Base-by-base conservation (phyloP, 257 asterid species). In the Petunia axillaris region DNA sequence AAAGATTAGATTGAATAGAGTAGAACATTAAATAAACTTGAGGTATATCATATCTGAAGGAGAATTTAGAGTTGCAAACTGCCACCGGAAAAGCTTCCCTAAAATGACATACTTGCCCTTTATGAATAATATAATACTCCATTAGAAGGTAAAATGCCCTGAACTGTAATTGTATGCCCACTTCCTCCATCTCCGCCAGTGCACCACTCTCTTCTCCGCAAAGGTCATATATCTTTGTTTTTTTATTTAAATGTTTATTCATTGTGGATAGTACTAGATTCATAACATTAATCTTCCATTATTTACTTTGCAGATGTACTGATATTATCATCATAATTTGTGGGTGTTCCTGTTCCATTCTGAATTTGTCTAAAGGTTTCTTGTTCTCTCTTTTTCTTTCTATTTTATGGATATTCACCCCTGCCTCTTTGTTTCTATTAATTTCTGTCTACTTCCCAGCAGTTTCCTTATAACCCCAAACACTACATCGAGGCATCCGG, bases 61-160 rank as follows among this genome's bases (percentile, higher is more conserved):
- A 52, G 55, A 35, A 71, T 35, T 35, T 50, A 0, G 4, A 71
- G 36, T 48, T 14, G 2, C 37, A 43, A 50, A 35, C 50, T n/a
- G 5, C 9, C 76, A 46, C 50, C 77, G 78, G 46, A 73, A 73
- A 73, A 50, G 7, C 36, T 73, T 48, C 8, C 13, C 5, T 13
- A 48, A 3, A 73, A 73, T 73, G 43, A 73, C 78, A 73, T 50
- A 73, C 13, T 73, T 73, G 36, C 78, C 78, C 78, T 73, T 73
- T 16, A 73, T 73, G 50, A 73, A 73, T 73, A 73, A 59, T 4
- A 70, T 59, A 46, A 73, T 46, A 73, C 5, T 35, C 25, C 25
- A 50, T 43, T 48, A 35, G 43, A 48, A 25, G 55, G 43, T 35
- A 71, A 60, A 9, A 48, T 73, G 63, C 78, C 78, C 46, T 73